Evolutionary conservation across 176 grass and related monocot genomes (phyloP), one percentile per base, ranked within the genome.

Genomic region (Oryza punctata): DNA sequence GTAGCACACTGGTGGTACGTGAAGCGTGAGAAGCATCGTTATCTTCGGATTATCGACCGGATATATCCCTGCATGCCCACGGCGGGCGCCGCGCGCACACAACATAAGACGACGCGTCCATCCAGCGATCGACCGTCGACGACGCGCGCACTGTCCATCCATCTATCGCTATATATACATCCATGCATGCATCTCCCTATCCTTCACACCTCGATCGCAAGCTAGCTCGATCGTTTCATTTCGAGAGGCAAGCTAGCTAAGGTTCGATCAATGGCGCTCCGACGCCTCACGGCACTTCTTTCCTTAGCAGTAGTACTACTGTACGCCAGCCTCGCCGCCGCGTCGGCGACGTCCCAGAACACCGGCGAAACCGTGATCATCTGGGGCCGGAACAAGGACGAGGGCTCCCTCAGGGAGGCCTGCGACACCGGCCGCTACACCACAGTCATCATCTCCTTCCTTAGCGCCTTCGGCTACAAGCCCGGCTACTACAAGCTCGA

Each of bases 361-460:
- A 57, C 52, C 6, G 52, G 19, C 16, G 52, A 57, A 0, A 61
- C 57, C 57, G 52, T 57, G 18, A 8, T 66, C 12, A 3, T 66
- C 32, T 81, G 79, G 79, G 79, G 79, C 47, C 67, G 79, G 8
- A 52, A 81, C 47, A 25, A 19, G 10, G 46, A 81, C n/a, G 79
- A 81, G 67, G 79, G 79, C 9, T 40, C 79, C 16, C 67, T 81
- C 32, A 26, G 23, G 33, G 79, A 81, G 3, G 32, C 79, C 23
- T 81, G 79, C 67, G 50, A 71, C 49, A 0, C 12, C 67, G 23
- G 67, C 67, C 5, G 13, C 52, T 82, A 82, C 80, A 82, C 24
- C 15, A 14, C n/a, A 2, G 69, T 72, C 11, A 8, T 72, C 69
- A 45, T 72, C n/a, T 72, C 69, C n/a, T 72, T 72, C 69, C 40